phyloP scores from a whole-genome alignment of 306 rosid genomes.

The Vigna angularis region DNA sequence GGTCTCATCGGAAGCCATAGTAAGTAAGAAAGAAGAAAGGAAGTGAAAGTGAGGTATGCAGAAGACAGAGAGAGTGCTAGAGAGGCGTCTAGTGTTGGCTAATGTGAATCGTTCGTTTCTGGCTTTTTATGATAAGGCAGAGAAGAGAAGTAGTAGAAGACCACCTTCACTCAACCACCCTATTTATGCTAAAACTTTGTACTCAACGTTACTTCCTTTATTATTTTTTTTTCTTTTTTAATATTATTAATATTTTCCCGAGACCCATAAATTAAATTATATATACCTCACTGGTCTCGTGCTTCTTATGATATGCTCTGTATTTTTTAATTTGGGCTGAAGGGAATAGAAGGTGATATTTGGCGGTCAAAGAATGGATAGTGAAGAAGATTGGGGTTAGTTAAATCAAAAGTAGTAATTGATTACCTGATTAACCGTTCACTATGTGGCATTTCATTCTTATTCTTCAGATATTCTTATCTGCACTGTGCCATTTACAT shows the following conservation, averaged over 20 bases:
- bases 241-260: background rate
- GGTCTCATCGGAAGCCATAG: slow-evolving; percentile 66
- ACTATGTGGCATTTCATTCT: background rate
- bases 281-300: background rate
- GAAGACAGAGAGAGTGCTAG: background rate
- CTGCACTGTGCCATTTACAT: background rate
- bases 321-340: no score
- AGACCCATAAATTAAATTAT: background rate
- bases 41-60: no score
- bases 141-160: slow-evolving; percentile 7
- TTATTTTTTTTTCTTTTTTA: no score
- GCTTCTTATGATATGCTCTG: no score
- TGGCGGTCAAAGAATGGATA: slow-evolving; percentile 39
- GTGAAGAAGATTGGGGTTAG: slow-evolving; percentile 15
- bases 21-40: background rate
- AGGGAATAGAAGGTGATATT: background rate
- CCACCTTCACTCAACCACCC: slow-evolving; percentile 42
- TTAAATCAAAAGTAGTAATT: slow-evolving; percentile 26
- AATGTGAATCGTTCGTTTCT: slow-evolving; percentile 53
- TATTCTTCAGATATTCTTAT: background rate
- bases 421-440: slow-evolving; percentile 15
- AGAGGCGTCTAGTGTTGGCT: slow-evolving; percentile 13
- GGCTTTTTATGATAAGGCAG: slow-evolving; percentile 45
- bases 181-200: slow-evolving; percentile 47
- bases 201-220: background rate